Conservation (phyloP, 108 stramenopile genomes). For the Parmales sp. region DNA sequence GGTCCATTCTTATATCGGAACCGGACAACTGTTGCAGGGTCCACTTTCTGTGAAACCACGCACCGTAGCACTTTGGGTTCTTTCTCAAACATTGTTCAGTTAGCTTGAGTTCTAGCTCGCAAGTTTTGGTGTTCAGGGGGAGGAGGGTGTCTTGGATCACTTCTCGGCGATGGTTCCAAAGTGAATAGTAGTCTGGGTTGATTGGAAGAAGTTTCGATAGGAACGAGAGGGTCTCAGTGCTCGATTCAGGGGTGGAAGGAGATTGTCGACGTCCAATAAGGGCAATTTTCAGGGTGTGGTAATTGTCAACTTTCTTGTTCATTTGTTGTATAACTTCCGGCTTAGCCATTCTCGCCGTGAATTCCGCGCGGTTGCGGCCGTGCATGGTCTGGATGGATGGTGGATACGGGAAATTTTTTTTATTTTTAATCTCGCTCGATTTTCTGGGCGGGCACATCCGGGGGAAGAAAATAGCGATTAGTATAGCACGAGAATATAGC, state of each 20-base stretch:
- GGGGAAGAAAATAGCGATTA: too few species aligned
- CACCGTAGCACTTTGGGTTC: constrained; percentile 91
- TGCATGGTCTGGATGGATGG: constrained; percentile 44
- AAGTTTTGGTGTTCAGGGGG: neutral
- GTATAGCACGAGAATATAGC: too few species aligned
- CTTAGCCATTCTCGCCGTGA: constrained; percentile 54
- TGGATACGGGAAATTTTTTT: neutral
- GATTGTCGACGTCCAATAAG: constrained; percentile 38
- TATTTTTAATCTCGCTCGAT: too few species aligned
- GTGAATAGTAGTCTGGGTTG: constrained; percentile 84
- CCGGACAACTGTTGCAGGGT: constrained; percentile 37
- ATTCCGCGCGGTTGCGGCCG: constrained; percentile 61
- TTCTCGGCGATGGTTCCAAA: constrained; percentile 94
- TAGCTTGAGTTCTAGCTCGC: constrained; percentile 35
- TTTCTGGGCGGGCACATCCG: too few species aligned
- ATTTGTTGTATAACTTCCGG: constrained; percentile 42
- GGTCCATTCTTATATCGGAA: neutral
- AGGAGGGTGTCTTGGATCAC: constrained; percentile 32
- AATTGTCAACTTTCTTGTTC: constrained; percentile 60
- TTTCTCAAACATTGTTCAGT: constrained; percentile 46
- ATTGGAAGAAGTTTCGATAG: constrained; percentile 68
- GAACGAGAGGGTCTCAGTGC: constrained; percentile 40
- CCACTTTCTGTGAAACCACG: constrained; percentile 99
- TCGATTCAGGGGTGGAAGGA: neutral
- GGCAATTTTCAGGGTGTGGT: constrained; percentile 35